Evolutionary conservation across 257 asterid species (phyloP).

Genomic region (Scutellaria baicalensis): DNA sequence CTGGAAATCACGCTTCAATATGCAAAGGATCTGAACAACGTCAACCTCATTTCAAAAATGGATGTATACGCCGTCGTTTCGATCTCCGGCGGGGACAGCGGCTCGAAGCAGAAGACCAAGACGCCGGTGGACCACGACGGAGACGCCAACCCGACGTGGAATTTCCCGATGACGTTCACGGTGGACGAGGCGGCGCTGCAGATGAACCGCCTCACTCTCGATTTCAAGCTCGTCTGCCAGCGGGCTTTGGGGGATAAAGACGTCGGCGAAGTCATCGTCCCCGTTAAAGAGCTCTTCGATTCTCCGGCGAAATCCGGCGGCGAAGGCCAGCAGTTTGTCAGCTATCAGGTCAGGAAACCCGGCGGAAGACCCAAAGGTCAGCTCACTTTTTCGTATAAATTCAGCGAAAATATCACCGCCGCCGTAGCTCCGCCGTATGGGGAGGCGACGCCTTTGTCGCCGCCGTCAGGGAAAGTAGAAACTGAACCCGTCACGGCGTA

Average conservation of each 20-base stretch:
- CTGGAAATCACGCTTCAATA: constrained; percentile 54
- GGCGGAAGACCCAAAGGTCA: constrained; percentile 80
- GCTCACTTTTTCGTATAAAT: constrained; percentile 53
- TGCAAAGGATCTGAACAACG: constrained; percentile 61
- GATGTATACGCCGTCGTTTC: constrained; percentile 73
- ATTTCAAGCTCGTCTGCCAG: constrained; percentile 56
- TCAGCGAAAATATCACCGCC: constrained; percentile 34
- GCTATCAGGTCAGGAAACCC: constrained; percentile 80
- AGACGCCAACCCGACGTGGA: constrained; percentile 69
- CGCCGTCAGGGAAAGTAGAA: constrained; percentile 13
- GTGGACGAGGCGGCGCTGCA: constrained; percentile 55
- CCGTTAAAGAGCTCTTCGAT: constrained; percentile 71
- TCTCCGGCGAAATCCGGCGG: constrained; percentile 30
- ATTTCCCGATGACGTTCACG: constrained; percentile 61
- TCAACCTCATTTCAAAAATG: constrained; percentile 64
- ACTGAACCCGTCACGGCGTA: constrained; percentile 35
- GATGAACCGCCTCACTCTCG: constrained; percentile 55
- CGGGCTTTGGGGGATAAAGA: constrained; percentile 75
- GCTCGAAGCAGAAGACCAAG: constrained; percentile 44
- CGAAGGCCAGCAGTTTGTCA: constrained; percentile 40
- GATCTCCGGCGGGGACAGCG: constrained; percentile 45
- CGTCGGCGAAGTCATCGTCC: constrained; percentile 70
- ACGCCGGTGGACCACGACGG: constrained; percentile 61
- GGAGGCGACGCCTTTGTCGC: not conserved
- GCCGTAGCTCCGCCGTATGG: constrained; percentile 21